These are phyloP conservation scores for Thelonectria discophora DNA, from an alignment of 2,329 filamentous ascomycete species.

Conservation along the genomic window DNA sequence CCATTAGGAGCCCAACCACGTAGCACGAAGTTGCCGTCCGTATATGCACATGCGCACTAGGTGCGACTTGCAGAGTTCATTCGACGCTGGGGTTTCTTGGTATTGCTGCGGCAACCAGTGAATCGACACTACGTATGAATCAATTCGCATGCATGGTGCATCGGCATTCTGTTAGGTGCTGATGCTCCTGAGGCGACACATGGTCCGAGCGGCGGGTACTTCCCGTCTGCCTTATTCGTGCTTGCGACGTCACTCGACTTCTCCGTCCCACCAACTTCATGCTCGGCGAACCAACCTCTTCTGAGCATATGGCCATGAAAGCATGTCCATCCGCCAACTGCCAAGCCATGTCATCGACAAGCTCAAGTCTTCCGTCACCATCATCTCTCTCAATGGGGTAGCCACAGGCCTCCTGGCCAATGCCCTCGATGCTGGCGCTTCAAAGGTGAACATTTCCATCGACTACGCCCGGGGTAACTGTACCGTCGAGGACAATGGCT, in stretches of 20 bases:
- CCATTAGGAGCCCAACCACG: constrained; percentile 3
- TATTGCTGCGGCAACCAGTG: background rate
- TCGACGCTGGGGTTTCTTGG: background rate
- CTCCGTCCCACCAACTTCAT: background rate
- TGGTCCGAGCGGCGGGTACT: too few relatives aligned
- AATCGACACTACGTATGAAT: too few relatives aligned
- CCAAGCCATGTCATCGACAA: constrained; percentile 77
- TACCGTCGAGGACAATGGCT: constrained; percentile 83
- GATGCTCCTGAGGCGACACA: too few relatives aligned
- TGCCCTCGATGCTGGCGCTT: constrained; percentile 80
- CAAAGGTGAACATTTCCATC: constrained; percentile 73
- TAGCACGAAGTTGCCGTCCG: constrained; percentile 5
- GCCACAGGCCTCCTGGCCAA: constrained; percentile 81
- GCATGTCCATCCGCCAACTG: constrained; percentile 73
- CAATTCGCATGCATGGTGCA: background rate
- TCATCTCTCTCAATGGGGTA: constrained; percentile 78
- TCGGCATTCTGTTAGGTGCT: too few relatives aligned
- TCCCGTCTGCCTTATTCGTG: background rate
- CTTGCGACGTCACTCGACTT: constrained; percentile 15
- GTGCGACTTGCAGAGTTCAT: background rate
- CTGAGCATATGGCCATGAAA: constrained; percentile 3
- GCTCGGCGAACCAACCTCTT: background rate
- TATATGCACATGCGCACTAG: background rate
- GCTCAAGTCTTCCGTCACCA: constrained; percentile 84
- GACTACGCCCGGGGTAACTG: constrained; percentile 82